Evolutionary conservation across 2,329 filamentous ascomycete species (phyloP).

Genomic region (Neofusicoccum kwambonambiense): DNA sequence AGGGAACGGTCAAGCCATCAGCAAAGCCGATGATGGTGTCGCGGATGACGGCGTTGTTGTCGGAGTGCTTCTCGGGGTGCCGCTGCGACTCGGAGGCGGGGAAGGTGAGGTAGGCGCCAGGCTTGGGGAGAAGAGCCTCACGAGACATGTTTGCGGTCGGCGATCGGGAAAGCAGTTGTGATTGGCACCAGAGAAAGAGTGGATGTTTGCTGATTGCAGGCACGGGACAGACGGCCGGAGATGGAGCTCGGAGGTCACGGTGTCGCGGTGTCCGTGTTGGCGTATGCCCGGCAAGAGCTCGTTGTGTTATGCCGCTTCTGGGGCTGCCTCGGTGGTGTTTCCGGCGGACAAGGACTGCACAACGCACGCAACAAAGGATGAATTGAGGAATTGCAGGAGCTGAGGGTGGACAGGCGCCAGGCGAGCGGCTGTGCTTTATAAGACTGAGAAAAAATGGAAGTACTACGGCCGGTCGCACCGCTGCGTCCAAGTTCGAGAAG

Average conservation of each 20-base stretch:
- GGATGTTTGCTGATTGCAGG: too few relatives aligned
- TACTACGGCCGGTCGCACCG: not conserved
- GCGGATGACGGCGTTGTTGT: constrained; percentile 49
- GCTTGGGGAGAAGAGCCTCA: constrained; percentile 9
- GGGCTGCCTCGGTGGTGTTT: constrained; percentile 1
- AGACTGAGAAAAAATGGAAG: not conserved
- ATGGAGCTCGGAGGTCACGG: not conserved
- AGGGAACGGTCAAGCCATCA: constrained; percentile 76
- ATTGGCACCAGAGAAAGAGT: too few relatives aligned
- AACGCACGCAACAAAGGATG: not conserved
- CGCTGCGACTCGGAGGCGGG: constrained; percentile 3
- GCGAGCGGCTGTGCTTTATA: not conserved
- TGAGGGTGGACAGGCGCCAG: not conserved
- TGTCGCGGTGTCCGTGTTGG: not conserved
- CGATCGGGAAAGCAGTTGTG: too few relatives aligned
- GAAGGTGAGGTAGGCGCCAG: constrained; percentile 3
- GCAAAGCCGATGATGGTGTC: constrained; percentile 75
- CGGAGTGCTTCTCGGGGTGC: constrained; percentile 21
- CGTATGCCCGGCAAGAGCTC: not conserved
- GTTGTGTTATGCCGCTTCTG: not conserved
- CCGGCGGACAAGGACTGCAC: not conserved
- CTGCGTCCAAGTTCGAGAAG: not conserved
- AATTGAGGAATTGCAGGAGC: not conserved
- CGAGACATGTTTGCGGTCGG: not conserved
- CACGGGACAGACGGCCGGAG: not conserved